Conservation (phyloP, 306 rosid genomes). For the Quercus agrifolia region DNA sequence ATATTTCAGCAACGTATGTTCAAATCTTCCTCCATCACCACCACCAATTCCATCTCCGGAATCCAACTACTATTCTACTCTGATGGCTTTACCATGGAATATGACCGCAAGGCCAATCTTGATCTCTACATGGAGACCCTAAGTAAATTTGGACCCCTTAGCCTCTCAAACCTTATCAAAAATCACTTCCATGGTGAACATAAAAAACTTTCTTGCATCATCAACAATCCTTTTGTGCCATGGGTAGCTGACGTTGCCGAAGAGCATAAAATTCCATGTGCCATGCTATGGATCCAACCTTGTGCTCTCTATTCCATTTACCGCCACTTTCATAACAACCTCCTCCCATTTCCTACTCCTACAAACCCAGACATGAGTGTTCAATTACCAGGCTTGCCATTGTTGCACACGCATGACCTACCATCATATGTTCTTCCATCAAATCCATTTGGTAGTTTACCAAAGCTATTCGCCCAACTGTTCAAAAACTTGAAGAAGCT, state of each 20-base stretch:
- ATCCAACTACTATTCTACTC: conserved; percentile 34
- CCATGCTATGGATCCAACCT: conserved; percentile 59
- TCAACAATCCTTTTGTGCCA: conserved; percentile 48
- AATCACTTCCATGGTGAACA: conserved; percentile 10
- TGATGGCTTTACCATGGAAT: conserved; percentile 18
- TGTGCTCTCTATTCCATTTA: conserved; percentile 44
- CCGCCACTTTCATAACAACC: conserved; percentile 34
- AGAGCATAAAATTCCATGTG: conserved; percentile 35
- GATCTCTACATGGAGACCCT: conserved; percentile 34
- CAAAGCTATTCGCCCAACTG: conserved; percentile 5
- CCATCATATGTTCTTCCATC: conserved; percentile 50
- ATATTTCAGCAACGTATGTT: conserved; percentile 36
- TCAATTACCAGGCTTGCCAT: conserved; percentile 38
- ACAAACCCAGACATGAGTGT: conserved; percentile 16
- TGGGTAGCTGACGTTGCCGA: conserved; percentile 47
- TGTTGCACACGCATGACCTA: conserved; percentile 32
- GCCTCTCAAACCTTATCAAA: conserved; percentile 31
- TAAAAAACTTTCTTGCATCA: conserved; percentile 35
- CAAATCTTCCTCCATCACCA: background rate
- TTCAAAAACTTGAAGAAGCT: conserved; percentile 33
- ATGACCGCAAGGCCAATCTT: background rate
- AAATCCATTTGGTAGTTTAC: conserved; percentile 3
- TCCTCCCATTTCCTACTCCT: conserved; percentile 26
- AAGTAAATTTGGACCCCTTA: conserved; percentile 27
- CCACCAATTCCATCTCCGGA: conserved; percentile 24